Conservation (phyloP, 2,329 filamentous ascomycete genomes). For the Lasiodiplodia sp. region DNA sequence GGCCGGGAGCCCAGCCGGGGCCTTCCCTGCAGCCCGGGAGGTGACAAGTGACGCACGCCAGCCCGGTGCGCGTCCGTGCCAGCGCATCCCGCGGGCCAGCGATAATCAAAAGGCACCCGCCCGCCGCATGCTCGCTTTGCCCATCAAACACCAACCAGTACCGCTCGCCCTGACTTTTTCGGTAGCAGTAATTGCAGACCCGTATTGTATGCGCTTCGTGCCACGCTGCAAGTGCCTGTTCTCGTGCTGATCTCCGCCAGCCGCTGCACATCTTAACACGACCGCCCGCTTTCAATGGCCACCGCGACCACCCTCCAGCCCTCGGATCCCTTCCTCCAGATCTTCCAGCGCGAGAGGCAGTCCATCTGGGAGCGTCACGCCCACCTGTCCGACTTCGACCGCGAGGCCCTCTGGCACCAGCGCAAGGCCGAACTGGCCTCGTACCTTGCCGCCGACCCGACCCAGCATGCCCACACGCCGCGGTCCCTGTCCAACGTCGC, state of each 20-base stretch:
- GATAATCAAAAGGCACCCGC: slow-evolving; percentile 24
- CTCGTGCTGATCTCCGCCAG: slow-evolving; percentile 27
- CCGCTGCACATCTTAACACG: slow-evolving; percentile 18
- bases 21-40: slow-evolving; percentile 6
- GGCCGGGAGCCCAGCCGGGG: slow-evolving; percentile 6
- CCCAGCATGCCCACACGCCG: slow-evolving; percentile 40
- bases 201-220: slow-evolving; percentile 17
- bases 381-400: slow-evolving; percentile 45
- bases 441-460: slow-evolving; percentile 31
- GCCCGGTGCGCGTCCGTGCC: slow-evolving; percentile 16
- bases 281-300: slow-evolving; percentile 28
- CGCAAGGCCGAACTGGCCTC: slow-evolving; percentile 37
- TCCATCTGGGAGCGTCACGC: slow-evolving; percentile 45
- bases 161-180: slow-evolving; percentile 33
- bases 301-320: slow-evolving; percentile 20
- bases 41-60: slow-evolving; percentile 26
- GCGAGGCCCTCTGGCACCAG: slow-evolving; percentile 45
- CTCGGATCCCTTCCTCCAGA: slow-evolving; percentile 34
- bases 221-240: not conserved
- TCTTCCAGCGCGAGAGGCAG: slow-evolving; percentile 46
- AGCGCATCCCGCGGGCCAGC: slow-evolving; percentile 19
- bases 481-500: slow-evolving; percentile 43
- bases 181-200: slow-evolving; percentile 30
- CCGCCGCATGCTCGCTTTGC: not conserved
- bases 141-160: slow-evolving; percentile 34